These are phyloP conservation scores for Chytriomyces sp. DNA, from an alignment of 192 early-diverging fungal genomes.

Conservation along the genomic window DNA sequence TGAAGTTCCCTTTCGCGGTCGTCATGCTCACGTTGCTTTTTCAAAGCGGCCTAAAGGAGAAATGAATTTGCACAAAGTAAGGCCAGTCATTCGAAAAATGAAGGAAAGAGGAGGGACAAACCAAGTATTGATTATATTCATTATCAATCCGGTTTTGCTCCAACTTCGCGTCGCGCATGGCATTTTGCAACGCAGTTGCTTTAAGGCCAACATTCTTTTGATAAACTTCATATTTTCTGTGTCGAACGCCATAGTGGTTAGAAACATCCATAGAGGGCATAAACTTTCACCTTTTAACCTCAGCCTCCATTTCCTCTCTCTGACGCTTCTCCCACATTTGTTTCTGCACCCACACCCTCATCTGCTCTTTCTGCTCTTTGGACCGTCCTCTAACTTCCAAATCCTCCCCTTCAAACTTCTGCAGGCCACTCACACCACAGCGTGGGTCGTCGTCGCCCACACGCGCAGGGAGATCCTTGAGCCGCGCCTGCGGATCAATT, in stretches of 20 bases:
- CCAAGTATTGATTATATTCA: constrained; percentile 47
- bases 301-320: constrained; percentile 35
- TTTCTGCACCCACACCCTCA: constrained; percentile 51
- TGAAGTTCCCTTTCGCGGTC: constrained; percentile 34
- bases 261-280: background rate
- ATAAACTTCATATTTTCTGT: constrained; percentile 43
- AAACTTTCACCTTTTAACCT: constrained; percentile 41
- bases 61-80: background rate
- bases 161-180: constrained; percentile 33
- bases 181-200: constrained; percentile 41
- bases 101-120: constrained; percentile 4
- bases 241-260: background rate
- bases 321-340: constrained; percentile 48
- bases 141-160: constrained; percentile 42
- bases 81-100: background rate
- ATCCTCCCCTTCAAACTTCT: constrained; percentile 63
- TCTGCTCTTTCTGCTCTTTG: constrained; percentile 53
- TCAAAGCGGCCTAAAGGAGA: constrained; percentile 36
- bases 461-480: constrained; percentile 55
- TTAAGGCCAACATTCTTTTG: constrained; percentile 42
- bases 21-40: constrained; percentile 41
- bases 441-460: constrained; percentile 45
- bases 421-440: constrained; percentile 45
- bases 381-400: constrained; percentile 34
- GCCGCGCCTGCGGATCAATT: constrained; percentile 51